A percentile compares a stretch with the other conserved stretches of the same genome.
These are phyloP conservation scores for Alternaria infectoria DNA, from an alignment of 2,329 filamentous ascomycete genomes.

Conservation along the genomic window DNA sequence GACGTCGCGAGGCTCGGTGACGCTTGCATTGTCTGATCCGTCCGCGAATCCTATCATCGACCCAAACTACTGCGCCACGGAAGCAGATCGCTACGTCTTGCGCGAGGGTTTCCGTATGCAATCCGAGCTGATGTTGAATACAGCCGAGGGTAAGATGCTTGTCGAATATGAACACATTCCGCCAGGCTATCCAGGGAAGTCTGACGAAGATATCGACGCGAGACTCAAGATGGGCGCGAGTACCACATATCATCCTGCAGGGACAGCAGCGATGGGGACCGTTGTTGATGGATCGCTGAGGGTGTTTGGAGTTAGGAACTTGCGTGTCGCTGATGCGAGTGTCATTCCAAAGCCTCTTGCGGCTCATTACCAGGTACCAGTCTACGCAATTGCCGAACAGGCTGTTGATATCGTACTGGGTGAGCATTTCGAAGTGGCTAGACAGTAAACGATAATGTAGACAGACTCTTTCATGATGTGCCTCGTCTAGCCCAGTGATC, in stretches of 20 bases:
- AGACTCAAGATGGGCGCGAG: constrained; percentile 52
- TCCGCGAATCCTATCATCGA: constrained; percentile 57
- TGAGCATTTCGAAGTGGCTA: not conserved
- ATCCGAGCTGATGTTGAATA: constrained; percentile 49
- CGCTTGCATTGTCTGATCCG: constrained; percentile 58
- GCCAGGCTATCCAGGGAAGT: constrained; percentile 32
- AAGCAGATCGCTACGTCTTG: constrained; percentile 55
- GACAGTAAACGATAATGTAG: not conserved
- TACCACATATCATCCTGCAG: constrained; percentile 64
- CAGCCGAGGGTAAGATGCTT: constrained; percentile 54
- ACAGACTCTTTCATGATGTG: not conserved
- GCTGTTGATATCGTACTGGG: not conserved
- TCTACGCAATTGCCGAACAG: constrained; percentile 17
- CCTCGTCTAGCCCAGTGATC: not conserved
- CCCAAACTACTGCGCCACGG: constrained; percentile 58
- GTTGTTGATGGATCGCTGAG: constrained; percentile 55
- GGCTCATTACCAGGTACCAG: constrained; percentile 29
- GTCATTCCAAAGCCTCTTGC: constrained; percentile 31
- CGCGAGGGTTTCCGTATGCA: constrained; percentile 58
- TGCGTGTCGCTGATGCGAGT: constrained; percentile 54
- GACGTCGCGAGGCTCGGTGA: constrained; percentile 55
- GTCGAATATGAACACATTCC: not conserved
- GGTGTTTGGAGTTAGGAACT: constrained; percentile 57
- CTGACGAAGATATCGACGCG: constrained; percentile 59
- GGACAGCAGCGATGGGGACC: constrained; percentile 64